Evolutionary conservation across 1,284 basidiomycete genomes (phyloP), one percentile per base, ranked within the genome.

Genomic region (Sanghuangporus weigelae): DNA sequence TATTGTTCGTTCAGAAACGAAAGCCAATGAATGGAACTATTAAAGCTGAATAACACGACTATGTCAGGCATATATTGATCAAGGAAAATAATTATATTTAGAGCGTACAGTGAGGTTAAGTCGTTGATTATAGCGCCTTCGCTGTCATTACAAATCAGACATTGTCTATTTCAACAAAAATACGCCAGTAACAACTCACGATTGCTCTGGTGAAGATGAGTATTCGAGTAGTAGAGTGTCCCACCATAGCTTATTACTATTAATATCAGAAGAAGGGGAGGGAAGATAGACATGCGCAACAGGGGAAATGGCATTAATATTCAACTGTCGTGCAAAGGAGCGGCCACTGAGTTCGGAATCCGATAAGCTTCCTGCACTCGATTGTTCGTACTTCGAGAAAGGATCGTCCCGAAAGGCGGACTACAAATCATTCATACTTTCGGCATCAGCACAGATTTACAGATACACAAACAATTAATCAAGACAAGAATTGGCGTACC

Each of bases 211-310:
- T 62, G 67, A 73, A 19, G 72, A 59, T 38, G 76, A 73, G 70
- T 87, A 87, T 12, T 76, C 76, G 60, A 73, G 73, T 59, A 87
- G 72, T 49, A 91, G 81, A 62, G 74, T 76, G 66, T 85, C 82
- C 87, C 88, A 90, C 87, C 88, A 90, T 85, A 86, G 89, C 36
- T 77, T 70, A 67, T 78, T 79, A 67, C 81, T 81, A 53, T 76
- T 74, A 8, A 75, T 73, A 48, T 79, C 77, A 44, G 79, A 73
- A 21, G 77, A 68, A n/a, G 55, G 77, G 73, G 31, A 73, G 67
- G 49, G 75, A 73, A 66, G 73, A 72, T 64, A 78, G 19, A 36
- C 40, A 16, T 61, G 56, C 23, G 48, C 31, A 59, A 42, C 19
- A 38, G 60, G 61, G 38, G 63, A 21, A 63, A 38, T 56, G 31